phyloP scores from a whole-genome alignment of 2,329 filamentous ascomycete species.

The Bipolaris bicolor region DNA sequence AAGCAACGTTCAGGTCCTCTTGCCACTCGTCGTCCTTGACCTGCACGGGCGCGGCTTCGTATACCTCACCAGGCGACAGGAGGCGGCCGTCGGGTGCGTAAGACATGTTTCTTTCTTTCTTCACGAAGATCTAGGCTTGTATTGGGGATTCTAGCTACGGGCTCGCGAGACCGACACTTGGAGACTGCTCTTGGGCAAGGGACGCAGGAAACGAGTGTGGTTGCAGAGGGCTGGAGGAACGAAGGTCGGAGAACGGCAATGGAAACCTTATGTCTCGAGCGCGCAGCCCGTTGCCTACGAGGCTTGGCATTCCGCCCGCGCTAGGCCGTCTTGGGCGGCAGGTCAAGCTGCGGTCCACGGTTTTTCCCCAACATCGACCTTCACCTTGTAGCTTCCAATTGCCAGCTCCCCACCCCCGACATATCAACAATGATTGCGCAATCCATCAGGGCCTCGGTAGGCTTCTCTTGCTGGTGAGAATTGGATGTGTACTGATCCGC shows the following conservation, averaged over 20 bases:
- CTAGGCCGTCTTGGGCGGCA: conserved; percentile 28
- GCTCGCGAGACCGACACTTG: conserved; percentile 22
- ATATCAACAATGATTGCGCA: conserved; percentile 62
- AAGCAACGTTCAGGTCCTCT: conserved; percentile 83
- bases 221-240: conserved; percentile 26
- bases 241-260: conserved; percentile 7
- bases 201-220: conserved; percentile 28
- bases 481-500: conserved; percentile 34
- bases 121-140: conserved; percentile 12
- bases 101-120: conserved; percentile 30
- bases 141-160: conserved; percentile 22
- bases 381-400: conserved; percentile 38
- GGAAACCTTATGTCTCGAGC: conserved; percentile 3
- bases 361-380: conserved; percentile 31
- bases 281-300: conserved; percentile 16
- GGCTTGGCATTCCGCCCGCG: conserved; percentile 8
- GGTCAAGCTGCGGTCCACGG: conserved; percentile 28
- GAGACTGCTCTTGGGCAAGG: conserved; percentile 15
- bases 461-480: conserved; percentile 26
- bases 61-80: conserved; percentile 55
- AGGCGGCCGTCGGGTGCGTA: conserved; percentile 44
- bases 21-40: conserved; percentile 62
- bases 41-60: conserved; percentile 45
- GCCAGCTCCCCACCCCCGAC: conserved; percentile 38
- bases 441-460: conserved; percentile 66